Conservation (phyloP, 169 alveolate species). For the Cryptosporidium felis region DNA sequence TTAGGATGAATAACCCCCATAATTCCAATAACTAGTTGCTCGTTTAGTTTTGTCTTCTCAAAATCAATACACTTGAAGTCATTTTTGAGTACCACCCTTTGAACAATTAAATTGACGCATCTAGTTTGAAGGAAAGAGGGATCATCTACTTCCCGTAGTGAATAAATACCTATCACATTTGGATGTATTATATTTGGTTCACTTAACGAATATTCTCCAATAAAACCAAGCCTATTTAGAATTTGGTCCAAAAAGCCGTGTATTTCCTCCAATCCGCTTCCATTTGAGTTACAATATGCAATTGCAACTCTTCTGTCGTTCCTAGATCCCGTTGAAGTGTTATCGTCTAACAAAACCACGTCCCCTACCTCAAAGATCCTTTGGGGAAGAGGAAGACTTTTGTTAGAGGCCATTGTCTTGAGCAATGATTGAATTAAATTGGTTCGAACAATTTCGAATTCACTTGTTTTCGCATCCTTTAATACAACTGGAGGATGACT, state of each 20-base stretch:
- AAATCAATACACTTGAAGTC: not conserved
- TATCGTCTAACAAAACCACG: constrained; percentile 82
- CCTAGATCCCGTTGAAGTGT: constrained; percentile 82
- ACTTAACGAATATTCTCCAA: constrained; percentile 23
- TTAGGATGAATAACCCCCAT: constrained; percentile 95
- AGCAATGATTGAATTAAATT: constrained; percentile 92
- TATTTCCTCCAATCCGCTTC: constrained; percentile 79
- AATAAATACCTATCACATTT: constrained; percentile 25
- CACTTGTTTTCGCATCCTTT: constrained; percentile 91
- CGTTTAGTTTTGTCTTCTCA: constrained; percentile 23
- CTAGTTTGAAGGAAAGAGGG: constrained; percentile 85
- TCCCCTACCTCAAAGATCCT: constrained; percentile 92
- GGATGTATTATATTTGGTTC: constrained; percentile 50
- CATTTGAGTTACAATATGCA: constrained; percentile 79
- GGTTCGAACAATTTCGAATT: constrained; percentile 91
- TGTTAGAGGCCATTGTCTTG: constrained; percentile 87
- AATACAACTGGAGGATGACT: constrained; percentile 84
- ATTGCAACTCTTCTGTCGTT: constrained; percentile 85
- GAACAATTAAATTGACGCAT: constrained; percentile 78
- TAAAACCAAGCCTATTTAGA: constrained; percentile 5
- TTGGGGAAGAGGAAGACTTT: constrained; percentile 88
- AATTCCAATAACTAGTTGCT: constrained; percentile 81
- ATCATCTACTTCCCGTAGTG: constrained; percentile 70
- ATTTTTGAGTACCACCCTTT: constrained; percentile 3
- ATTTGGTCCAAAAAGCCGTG: constrained; percentile 76